Base-by-base conservation (phyloP, 306 rosid genomes). In the Casuarina equisetifolia region DNA sequence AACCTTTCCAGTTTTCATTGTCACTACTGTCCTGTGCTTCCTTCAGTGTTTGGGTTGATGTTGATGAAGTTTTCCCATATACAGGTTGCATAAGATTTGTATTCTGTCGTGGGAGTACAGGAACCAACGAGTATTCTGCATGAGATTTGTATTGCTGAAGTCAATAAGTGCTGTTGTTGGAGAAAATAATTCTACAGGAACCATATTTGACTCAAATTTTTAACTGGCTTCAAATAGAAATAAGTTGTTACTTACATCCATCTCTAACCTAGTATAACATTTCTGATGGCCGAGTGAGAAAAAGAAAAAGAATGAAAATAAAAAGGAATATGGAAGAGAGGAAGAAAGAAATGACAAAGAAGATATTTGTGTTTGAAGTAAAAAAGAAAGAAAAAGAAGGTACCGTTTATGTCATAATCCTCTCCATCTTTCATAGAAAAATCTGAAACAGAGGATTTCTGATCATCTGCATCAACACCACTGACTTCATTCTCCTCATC, bases 41-140 rank as follows among this genome's bases (percentile, higher is more conserved):
- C 53, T 79, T 70, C 58, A 57, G 36, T 62, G 81, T 76, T 39
- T 73, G 20, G 20, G 83, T 78, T 42, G 83, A 64, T 76, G 55
- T 50, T 44, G 61, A 79, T 5, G 86, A 82, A 74, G 91, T 76
- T 72, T 90, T 94, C 82, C 93, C 93, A 69, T 95, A 95, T 57
- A 95, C 97, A 66, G 88, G 88, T 86, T 92, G 93, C 97, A 89
- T 92, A 80, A 95, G 88, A 77, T 90, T 91, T 75, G 86, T 76
- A 69, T 78, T 69, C 82, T 87, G 88, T 70, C 82, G 85, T 16
- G 88, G 84, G 69, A 85, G 79, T 70, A 82, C 7, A 68, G 40
- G 19, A 81, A 20, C 32, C 32, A 25, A 25, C 32, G 32, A 25
- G 1, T 25, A 25, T 25, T 25, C 32, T 25, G 32, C 32, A 25